Conservation (phyloP, 495 filamentous ascomycete species). For the Aspergillus conjunctus region DNA sequence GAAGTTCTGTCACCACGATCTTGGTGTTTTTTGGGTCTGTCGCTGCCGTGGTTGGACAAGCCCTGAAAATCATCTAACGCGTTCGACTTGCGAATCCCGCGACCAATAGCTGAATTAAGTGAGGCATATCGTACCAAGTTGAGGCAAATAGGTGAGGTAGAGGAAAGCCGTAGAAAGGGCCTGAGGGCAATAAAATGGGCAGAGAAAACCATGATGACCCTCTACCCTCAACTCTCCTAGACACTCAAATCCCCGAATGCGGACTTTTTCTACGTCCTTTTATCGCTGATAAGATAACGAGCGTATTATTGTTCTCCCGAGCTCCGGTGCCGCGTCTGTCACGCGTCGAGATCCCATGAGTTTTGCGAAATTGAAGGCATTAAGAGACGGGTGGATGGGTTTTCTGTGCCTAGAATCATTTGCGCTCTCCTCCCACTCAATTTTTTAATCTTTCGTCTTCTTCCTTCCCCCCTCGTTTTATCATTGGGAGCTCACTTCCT, state of each 20-base stretch:
- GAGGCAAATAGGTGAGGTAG: neutral
- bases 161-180: constrained; percentile 7
- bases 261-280: neutral
- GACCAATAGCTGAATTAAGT: constrained; percentile 57
- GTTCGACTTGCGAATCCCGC: constrained; percentile 50
- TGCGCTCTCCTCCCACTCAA: neutral
- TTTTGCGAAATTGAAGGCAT: neutral
- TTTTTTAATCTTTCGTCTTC: neutral
- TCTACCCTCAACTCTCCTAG: no score
- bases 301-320: constrained; percentile 22
- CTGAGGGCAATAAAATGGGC: constrained; percentile 10
- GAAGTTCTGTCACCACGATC: neutral
- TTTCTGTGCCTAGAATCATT: neutral
- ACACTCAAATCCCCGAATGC: no score
- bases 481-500: no score
- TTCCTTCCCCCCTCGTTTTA: no score
- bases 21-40: neutral
- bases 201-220: constrained; percentile 16
- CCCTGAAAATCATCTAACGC: constrained; percentile 12
- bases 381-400: no score
- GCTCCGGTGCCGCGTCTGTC: constrained; percentile 8
- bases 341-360: neutral
- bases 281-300: constrained; percentile 26
- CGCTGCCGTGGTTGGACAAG: neutral
- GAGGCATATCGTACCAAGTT: constrained; percentile 46